Evolutionary conservation across 371 early-diverging fungal species (phyloP), one percentile per base, ranked within the genome.

Genomic region (Mucor racemosus): DNA sequence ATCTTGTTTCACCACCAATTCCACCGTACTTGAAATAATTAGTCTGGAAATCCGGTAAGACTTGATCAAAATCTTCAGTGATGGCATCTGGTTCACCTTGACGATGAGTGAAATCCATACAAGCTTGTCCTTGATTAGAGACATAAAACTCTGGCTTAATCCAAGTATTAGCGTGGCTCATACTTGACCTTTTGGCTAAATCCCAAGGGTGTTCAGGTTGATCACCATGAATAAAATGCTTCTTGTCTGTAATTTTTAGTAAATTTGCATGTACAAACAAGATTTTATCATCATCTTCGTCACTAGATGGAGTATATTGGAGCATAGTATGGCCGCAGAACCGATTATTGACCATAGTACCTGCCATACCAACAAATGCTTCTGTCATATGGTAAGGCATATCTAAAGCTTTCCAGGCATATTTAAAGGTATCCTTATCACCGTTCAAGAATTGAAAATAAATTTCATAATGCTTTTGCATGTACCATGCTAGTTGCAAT

Each of bases 321-420:
- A 82, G 55, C 79, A 82, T 82, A 0, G 82, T 75, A 38, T 82
- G 82, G 1, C 82, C 82, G 54, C 82, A 82, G 48, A 76, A 82
- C 1, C 77, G 67, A 53, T 57, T 64, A 1, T 60, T 69, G 10
- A 63, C 63, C 68, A 72, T 71, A 10, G 66, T 64, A 10, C 82
- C 82, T 8, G 71, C 82, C 82, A 81, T 81, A 46, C 79, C 82
- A 48, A 79, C 41, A 65, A 79, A 78, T 0, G 67, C 71, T 56
- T 75, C 67, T 10, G 57, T 59, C 82, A 81, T 82, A 46, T 74
- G 64, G 35, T 71, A 82, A 0, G 82, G 78, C 1, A 50, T 46
- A 41, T 64, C 60, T 9, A 79, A 62, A 8, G 79, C 78, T 75
- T 77, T 70, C 82, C 82, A 82, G 5, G 82, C 82, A 58, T 68